Base-by-base conservation (phyloP, 768 basidiomycete genomes). In the Trametopsis cervina region DNA sequence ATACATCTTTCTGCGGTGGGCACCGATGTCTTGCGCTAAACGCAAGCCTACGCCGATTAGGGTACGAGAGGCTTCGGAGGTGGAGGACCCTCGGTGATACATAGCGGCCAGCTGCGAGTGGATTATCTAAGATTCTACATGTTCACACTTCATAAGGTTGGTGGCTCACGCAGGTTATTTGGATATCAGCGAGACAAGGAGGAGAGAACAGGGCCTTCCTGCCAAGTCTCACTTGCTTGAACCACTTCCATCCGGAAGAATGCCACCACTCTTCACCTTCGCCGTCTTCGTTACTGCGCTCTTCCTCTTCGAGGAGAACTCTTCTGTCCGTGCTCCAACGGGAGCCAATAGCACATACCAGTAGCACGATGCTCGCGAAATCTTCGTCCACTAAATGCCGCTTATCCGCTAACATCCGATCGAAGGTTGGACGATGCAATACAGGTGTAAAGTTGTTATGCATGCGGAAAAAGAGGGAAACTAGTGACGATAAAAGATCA, bases 1-100 rank as follows among this genome's bases (percentile, higher is more conserved):
- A 49, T 85, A 84, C 2, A 74, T 69, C 53, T 73, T 79, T 57
- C 70, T 81, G 44, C 82, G 73, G 57, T 91, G 89, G 12, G 83
- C 84, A 27, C 89, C 89, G 3, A 86, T 72, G 55, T 92, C 89
- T 62, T 84, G 47, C 20, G 58, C 42, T 51, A 63, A 20, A 44
- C 71, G 78, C 41, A 73, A 65, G 21, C 69, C 89, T 48, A 69
- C 70, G 51, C 71, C 78, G 49, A 71, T 44, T 17, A 54, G 21
- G 15, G 21, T 44, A 66, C 70, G 73, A 35, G 49, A 42, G 15
- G 57, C 55, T 52, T 64, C 60, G 5, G 61, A 55, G 1, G 52
- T 54, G 9, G 55, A 60, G 5, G 56, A 57, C 10, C 63, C 54
- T 20, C 49, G 53, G n/a, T 56, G 60, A 60, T 39, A 57, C 46